Evolutionary conservation across 768 basidiomycete species (phyloP), one percentile per base, ranked within the genome.

Genomic region (Tephrocybe sp.): DNA sequence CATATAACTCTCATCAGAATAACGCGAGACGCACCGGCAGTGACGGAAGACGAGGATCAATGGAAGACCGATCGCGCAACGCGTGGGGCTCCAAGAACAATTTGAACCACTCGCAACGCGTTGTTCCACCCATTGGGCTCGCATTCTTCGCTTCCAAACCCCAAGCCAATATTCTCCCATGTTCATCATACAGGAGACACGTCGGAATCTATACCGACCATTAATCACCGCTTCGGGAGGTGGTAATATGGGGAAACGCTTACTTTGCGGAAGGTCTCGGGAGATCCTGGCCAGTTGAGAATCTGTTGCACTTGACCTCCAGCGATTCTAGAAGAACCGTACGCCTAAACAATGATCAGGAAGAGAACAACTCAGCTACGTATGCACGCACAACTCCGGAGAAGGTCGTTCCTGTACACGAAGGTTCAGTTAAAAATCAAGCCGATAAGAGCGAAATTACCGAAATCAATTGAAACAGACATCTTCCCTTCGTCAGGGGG

Each of bases 111-210:
- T 80, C 79, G 55, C 78, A 79, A 50, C 74, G 69, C 15, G 69
- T 72, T 10, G 81, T 83, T 6, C 90, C 88, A 3, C 79, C 74
- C 70, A 85, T 78, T 2, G 83, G 81, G 18, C 80, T 79, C 2
- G 87, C 80, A 59, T 88, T 90, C 73, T 93, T 93, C 3, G 92
- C 92, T 70, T 93, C 88, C 44, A 93, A 68, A 1, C 92, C 91
- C 91, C 92, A 94, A 4, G 88, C 86, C 20, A 90, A 60, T 1
- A 93, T 84, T 54, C 78, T 78, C 0, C 90, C 90, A 26, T 73
- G 68, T 38, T 86, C 82, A 56, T 90, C 84, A 56, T 93, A 95
- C 14, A 93, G 66, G 30, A 95, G 73, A 67, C 92, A 93, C 1
- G 93, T 93, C 1, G 92, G 88, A 34, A 86, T 83, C 78, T 79